phyloP scores from a whole-genome alignment of 2,329 filamentous ascomycete species.

The Talaromyces pinophilus region DNA sequence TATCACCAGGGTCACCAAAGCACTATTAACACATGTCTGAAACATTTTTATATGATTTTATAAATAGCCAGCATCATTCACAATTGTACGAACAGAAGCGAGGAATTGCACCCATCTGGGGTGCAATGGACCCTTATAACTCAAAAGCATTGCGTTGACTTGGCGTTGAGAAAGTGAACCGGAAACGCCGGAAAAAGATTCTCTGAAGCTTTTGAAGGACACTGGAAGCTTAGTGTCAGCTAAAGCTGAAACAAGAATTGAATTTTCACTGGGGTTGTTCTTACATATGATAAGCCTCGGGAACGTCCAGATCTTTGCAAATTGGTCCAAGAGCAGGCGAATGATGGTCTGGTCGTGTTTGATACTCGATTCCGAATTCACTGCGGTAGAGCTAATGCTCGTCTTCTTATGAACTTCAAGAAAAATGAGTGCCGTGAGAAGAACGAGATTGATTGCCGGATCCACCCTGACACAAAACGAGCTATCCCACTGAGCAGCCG shows the following conservation, averaged over 20 bases:
- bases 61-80: background rate
- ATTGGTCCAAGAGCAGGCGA: conserved; percentile 29
- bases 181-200: conserved; percentile 17
- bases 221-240: background rate
- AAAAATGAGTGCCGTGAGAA: conserved; percentile 34
- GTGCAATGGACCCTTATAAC: conserved; percentile 26
- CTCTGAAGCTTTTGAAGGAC: conserved; percentile 23
- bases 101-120: conserved; percentile 26
- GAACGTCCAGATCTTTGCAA: conserved; percentile 29
- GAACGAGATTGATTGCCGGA: conserved; percentile 39
- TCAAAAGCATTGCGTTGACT: conserved; percentile 22
- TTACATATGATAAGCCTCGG: conserved; percentile 11
- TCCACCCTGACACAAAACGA: conserved; percentile 35
- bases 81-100: conserved; percentile 17
- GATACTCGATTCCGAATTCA: conserved; percentile 20
- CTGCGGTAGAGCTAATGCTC: conserved; percentile 3
- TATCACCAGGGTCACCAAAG: background rate
- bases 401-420: conserved; percentile 32
- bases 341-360: conserved; percentile 27
- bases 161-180: conserved; percentile 23
- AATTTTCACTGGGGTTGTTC: background rate
- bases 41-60: background rate
- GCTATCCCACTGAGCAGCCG: conserved; percentile 38
- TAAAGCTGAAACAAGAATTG: background rate
- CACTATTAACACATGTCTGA: background rate